Evolutionary conservation across 75 land plant genomes (phyloP).

Genomic region (Pinus albicaulis): DNA sequence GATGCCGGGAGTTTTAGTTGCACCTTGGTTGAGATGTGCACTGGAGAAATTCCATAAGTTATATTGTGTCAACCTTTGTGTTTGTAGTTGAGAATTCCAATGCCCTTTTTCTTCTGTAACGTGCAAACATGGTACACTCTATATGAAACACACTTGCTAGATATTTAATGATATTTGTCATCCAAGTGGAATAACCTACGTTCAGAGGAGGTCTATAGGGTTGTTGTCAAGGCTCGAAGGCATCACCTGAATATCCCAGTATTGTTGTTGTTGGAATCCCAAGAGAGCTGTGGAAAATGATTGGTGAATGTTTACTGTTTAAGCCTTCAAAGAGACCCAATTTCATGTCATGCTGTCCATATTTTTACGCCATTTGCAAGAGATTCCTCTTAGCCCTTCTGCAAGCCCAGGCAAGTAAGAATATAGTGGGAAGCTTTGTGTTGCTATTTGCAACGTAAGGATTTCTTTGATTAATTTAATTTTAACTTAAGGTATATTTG

Average conservation of each 20-base stretch:
- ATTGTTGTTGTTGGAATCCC: constrained; percentile 96
- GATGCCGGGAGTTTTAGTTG: constrained; percentile 99
- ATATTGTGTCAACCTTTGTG: not conserved
- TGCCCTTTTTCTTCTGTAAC: not conserved
- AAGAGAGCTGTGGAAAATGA: constrained; percentile 96
- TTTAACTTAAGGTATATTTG: constrained; percentile 2
- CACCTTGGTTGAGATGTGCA: constrained; percentile 94
- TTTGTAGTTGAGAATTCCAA: constrained; percentile 1
- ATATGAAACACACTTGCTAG: not conserved
- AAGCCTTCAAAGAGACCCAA: constrained; percentile 84
- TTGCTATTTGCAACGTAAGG: not conserved
- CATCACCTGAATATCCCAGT: constrained; percentile 91
- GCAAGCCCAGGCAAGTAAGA: constrained; percentile 89
- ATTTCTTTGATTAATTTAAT: not conserved
- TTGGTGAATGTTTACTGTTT: constrained; percentile 92
- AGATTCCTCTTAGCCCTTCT: constrained; percentile 87
- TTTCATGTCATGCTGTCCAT: constrained; percentile 79
- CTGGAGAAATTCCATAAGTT: constrained; percentile 88
- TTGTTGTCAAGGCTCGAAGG: constrained; percentile 67
- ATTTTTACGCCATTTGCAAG: constrained; percentile 86
- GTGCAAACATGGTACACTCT: constrained; percentile 5
- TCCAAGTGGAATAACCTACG: constrained; percentile 88
- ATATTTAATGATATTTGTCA: not conserved
- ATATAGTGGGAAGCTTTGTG: too few species aligned
- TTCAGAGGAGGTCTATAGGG: constrained; percentile 72